Conservation (phyloP, 495 filamentous ascomycete genomes). For the Zalerion maritima region DNA sequence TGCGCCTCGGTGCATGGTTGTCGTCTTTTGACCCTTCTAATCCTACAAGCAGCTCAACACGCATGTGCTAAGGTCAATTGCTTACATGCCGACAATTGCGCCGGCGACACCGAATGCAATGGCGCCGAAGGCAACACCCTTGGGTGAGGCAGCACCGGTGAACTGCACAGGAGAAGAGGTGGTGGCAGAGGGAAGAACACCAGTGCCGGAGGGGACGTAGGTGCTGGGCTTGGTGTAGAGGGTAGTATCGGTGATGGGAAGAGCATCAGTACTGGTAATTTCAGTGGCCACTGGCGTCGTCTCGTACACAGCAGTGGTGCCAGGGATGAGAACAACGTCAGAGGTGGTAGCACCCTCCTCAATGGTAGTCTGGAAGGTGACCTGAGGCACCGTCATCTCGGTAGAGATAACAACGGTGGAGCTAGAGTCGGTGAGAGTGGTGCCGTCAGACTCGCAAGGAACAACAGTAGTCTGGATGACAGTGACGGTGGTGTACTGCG, state of each 20-base stretch:
- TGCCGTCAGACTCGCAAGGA: conserved; percentile 34
- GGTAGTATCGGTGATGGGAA: conserved; percentile 6
- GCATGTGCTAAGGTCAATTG: too few species aligned
- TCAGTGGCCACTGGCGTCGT: conserved; percentile 9
- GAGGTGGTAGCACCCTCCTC: conserved; percentile 18
- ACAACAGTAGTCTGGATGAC: conserved; percentile 35
- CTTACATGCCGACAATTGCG: too few species aligned
- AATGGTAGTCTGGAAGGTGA: conserved; percentile 48
- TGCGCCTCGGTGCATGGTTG: too few species aligned
- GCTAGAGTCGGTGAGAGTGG: conserved; percentile 36
- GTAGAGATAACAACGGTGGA: conserved; percentile 41
- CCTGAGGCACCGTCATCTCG: conserved; percentile 55
- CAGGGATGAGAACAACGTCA: conserved; percentile 36
- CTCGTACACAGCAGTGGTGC: conserved; percentile 24
- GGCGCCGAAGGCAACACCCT: too few species aligned
- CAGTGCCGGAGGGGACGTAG: conserved; percentile 3
- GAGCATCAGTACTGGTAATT: too few species aligned
- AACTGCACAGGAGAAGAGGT: too few species aligned
- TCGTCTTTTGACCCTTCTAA: too few species aligned
- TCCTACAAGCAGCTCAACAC: too few species aligned
- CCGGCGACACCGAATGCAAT: too few species aligned
- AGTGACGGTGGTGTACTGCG: conserved; percentile 44
- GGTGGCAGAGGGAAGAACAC: conserved; percentile 12
- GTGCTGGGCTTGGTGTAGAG: too few species aligned
- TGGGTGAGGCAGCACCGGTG: too few species aligned